Evolutionary conservation across 2,329 filamentous ascomycete genomes (phyloP).

Genomic region (Ascochyta lentis): DNA sequence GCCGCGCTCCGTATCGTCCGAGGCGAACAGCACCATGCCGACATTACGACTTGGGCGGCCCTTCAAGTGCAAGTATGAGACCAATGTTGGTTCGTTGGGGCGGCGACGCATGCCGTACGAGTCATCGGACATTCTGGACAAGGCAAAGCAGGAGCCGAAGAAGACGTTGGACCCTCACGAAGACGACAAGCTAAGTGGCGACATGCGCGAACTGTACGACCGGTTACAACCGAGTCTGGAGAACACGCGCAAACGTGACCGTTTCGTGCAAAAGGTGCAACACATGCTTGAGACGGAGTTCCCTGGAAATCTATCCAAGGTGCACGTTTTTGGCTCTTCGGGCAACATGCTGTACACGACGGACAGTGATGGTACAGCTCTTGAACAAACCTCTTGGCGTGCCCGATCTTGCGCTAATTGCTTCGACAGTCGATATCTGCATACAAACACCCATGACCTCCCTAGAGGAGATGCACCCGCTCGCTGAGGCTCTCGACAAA

Average conservation of each 20-base stretch:
- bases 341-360: constrained; percentile 94
- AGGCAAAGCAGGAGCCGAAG: constrained; percentile 72
- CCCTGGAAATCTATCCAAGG: constrained; percentile 87
- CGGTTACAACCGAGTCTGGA: constrained; percentile 81
- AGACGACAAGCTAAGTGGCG: constrained; percentile 68
- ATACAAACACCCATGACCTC: constrained; percentile 91
- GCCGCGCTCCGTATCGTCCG: constrained; percentile 87
- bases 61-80: constrained; percentile 84
- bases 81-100: constrained; percentile 74
- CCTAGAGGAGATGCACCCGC: constrained; percentile 86
- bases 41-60: constrained; percentile 68
- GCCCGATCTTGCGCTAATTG: constrained; percentile 29
- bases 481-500: constrained; percentile 83
- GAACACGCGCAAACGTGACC: constrained; percentile 76
- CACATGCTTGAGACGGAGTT: constrained; percentile 87
- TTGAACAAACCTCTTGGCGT: background rate
- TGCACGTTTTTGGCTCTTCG: constrained; percentile 96
- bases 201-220: constrained; percentile 86
- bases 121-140: constrained; percentile 81
- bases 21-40: constrained; percentile 77
- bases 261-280: constrained; percentile 86
- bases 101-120: constrained; percentile 91
- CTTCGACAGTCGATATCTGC: constrained; percentile 85
- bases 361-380: constrained; percentile 83
- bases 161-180: constrained; percentile 48